Base-by-base conservation (phyloP, 495 filamentous ascomycete species). In the Staphylotrichum longicolle region DNA sequence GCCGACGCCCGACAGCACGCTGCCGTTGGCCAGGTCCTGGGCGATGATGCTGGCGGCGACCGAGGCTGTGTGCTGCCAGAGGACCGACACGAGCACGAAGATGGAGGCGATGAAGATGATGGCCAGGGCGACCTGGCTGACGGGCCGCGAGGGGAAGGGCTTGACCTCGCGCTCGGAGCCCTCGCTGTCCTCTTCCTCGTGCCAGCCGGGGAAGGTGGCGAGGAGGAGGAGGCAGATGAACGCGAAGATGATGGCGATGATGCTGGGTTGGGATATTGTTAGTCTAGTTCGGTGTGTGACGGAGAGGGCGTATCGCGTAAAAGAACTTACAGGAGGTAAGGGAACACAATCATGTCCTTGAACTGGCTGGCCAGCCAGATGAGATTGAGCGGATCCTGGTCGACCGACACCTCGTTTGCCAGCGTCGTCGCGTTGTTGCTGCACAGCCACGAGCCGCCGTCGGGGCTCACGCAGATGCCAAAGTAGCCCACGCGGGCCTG, bases 11-110 rank as follows among this genome's bases (percentile, higher is more conserved):
- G 88, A 89, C 73, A 84, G 80, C 14, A 98, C 90, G 66, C 88
- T 91, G 15, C 93, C 93, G 74, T 98, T 98, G n/a, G 89, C 93
- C 65, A 98, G 82, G 69, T 96, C 92, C 74, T 96, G 91, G 0
- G 91, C 92, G 61, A 97, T 90, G 48, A 93, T 91, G 60, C 90
- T 89, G 12, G 93, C 93, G 6, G 92, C 93, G 0, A 98, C 93
- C 0, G 92, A 96, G 0, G 93, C 93, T 15, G 93, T 98, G 70
- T 98, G 93, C 70, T 89, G 86, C 86, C 86, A 89, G 20, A 89
- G 71, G 30, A 88, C 86, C 3, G 84, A 88, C 32, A 92, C 88
- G 15, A 93, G 79, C 4, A 91, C 84, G 72, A 93, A 91, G 70
- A 91, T 87, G 47, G 85, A 86, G 11, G 88, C 78, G 72, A 91